Conservation (phyloP, 306 rosid genomes). For the Inga oerstediana region DNA sequence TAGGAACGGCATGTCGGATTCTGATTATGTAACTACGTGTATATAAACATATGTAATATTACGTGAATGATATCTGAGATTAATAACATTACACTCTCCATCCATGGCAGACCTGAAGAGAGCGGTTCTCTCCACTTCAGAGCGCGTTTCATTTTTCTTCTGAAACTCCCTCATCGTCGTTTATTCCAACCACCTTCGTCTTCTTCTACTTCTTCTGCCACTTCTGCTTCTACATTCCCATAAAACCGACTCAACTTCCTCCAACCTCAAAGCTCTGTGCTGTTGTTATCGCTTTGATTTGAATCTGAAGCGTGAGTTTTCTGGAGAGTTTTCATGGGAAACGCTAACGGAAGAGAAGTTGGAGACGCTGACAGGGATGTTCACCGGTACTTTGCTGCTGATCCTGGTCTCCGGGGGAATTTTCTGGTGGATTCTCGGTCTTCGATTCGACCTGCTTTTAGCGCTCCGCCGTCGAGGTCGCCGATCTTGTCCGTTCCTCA, state of each 20-base stretch:
- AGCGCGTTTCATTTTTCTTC: not conserved
- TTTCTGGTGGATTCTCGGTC: not conserved
- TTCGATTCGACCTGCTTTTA: not conserved
- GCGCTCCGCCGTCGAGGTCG: not conserved
- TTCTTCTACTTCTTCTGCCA: not conserved
- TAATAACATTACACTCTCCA: not conserved
- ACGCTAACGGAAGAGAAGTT: constrained; percentile 13
- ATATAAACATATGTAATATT: too few species aligned
- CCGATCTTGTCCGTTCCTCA: constrained; percentile 18
- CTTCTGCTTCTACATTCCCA: constrained; percentile 5
- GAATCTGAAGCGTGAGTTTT: not conserved
- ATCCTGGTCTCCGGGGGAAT: not conserved
- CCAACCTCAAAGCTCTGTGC: not conserved
- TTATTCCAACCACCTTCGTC: not conserved
- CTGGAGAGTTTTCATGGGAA: not conserved
- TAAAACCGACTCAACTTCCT: not conserved
- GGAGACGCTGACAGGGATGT: not conserved
- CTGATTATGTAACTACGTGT: too few species aligned
- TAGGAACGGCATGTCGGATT: too few species aligned
- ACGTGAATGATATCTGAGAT: too few species aligned
- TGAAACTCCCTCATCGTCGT: not conserved
- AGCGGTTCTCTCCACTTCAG: not conserved
- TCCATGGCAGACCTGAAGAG: not conserved
- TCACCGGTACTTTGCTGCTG: not conserved
- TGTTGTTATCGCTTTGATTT: not conserved